A percentile compares a stretch with the other conserved stretches of the same genome.
Evolutionary conservation across 176 grass and related monocot genomes (phyloP).

Genomic region (Otatea glauca): DNA sequence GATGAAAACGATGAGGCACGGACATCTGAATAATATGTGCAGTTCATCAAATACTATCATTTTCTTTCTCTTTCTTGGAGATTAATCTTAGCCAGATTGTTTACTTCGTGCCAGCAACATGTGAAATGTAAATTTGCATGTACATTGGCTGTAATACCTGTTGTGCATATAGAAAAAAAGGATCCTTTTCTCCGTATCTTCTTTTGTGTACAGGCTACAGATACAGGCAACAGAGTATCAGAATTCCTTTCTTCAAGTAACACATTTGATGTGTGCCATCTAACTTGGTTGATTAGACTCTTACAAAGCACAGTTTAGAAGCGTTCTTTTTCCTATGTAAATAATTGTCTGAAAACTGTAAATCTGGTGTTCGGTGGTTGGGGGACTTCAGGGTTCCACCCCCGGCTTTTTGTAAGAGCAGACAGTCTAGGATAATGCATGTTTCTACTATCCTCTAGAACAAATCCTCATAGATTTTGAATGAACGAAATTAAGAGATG

Average conservation of each 20-base stretch:
- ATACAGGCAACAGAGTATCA: constrained; percentile 1
- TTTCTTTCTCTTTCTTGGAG: not conserved
- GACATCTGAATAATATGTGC: constrained; percentile 8
- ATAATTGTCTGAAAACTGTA: not conserved
- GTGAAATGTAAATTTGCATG: constrained; percentile 56
- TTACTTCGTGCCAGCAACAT: constrained; percentile 7
- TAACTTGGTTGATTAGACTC: constrained; percentile 14
- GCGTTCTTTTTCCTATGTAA: not conserved
- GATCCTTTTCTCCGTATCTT: not conserved
- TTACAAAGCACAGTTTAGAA: not conserved
- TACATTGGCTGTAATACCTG: constrained; percentile 42
- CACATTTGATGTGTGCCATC: not conserved
- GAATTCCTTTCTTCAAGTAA: not conserved
- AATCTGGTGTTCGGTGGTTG: not conserved
- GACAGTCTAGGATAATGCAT: not conserved
- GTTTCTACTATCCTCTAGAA: not conserved
- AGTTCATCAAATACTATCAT: not conserved
- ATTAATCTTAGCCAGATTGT: constrained; percentile 27
- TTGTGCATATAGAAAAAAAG: constrained; percentile 54
- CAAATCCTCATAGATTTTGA: not conserved
- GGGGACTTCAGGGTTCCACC: not conserved
- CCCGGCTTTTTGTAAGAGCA: not conserved
- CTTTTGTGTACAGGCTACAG: constrained; percentile 47
- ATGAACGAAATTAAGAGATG: not conserved
- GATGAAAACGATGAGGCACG: constrained; percentile 53